These are phyloP conservation scores for Sambucus nigra DNA, from an alignment of 129 eudicot genomes.

Conservation along the genomic window DNA sequence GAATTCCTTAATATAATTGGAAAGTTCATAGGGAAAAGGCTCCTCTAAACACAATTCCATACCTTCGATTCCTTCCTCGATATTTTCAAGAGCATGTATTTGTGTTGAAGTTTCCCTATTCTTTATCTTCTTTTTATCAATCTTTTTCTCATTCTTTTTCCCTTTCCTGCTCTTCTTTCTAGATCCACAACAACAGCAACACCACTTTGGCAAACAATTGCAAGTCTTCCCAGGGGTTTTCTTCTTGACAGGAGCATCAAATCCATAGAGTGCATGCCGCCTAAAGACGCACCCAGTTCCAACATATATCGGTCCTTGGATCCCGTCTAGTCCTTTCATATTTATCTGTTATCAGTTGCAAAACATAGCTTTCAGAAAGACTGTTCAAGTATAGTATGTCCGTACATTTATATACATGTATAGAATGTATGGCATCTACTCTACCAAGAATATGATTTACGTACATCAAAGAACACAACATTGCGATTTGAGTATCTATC, in stretches of 20 bases:
- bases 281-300: slow-evolving; percentile 93
- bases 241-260: slow-evolving; percentile 79
- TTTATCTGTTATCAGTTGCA: slow-evolving; percentile 40
- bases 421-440: neutral
- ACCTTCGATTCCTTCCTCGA: slow-evolving; percentile 98
- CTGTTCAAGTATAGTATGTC: neutral
- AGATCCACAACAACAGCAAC: slow-evolving; percentile 49
- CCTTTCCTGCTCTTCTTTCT: slow-evolving; percentile 49
- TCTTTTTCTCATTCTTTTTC: slow-evolving; percentile 28
- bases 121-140: slow-evolving; percentile 40
- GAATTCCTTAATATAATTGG: too few relatives aligned
- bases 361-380: slow-evolving; percentile 5
- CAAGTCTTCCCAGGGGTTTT: slow-evolving; percentile 86
- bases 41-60: neutral
- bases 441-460: slow-evolving; percentile 10
- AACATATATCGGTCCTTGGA: slow-evolving; percentile 91
- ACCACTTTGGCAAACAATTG: slow-evolving; percentile 82
- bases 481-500: slow-evolving; percentile 88
- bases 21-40: too few relatives aligned
- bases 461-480: slow-evolving; percentile 86
- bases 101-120: slow-evolving; percentile 61
- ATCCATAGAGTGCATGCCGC: slow-evolving; percentile 88
- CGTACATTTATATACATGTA: neutral
- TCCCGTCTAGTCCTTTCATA: slow-evolving; percentile 93
- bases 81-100: slow-evolving; percentile 81